Evolutionary conservation across 1,284 basidiomycete genomes (phyloP).

Genomic region (Trichosporon inkin): DNA sequence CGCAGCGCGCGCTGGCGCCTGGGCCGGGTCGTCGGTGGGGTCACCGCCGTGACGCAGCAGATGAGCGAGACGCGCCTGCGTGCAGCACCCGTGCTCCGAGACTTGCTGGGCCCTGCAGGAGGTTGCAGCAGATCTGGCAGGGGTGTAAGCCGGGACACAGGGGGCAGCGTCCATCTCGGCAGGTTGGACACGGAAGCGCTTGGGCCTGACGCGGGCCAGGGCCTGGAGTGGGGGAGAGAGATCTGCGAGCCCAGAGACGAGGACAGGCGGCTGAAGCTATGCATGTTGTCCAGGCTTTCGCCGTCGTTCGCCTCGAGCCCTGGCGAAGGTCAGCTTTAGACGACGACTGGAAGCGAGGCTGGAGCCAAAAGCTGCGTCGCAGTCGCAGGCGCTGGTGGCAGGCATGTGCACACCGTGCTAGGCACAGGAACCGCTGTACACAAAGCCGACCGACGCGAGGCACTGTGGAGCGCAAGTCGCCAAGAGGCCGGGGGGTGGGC

Average conservation of each 20-base stretch:
- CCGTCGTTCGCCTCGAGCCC: background rate
- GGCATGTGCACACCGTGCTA: too few relatives aligned
- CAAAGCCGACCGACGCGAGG: too few relatives aligned
- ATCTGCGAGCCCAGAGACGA: constrained; percentile 33
- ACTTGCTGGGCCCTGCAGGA: background rate
- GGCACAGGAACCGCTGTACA: too few relatives aligned
- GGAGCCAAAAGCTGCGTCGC: too few relatives aligned
- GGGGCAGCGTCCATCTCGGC: constrained; percentile 37
- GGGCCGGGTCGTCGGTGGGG: constrained; percentile 19
- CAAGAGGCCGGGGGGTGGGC: too few relatives aligned
- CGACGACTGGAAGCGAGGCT: background rate
- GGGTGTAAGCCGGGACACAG: constrained; percentile 25
- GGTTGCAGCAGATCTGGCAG: constrained; percentile 21
- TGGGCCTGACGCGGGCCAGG: constrained; percentile 19
- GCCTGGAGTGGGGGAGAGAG: constrained; percentile 22
- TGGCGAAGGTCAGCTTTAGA: background rate
- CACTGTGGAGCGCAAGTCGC: too few relatives aligned
- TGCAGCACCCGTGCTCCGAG: background rate
- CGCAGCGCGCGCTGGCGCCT: constrained; percentile 25
- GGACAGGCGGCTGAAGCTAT: constrained; percentile 17
- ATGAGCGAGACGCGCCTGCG: constrained; percentile 25
- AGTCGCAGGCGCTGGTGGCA: background rate
- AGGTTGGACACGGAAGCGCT: constrained; percentile 23
- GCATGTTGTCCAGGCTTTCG: constrained; percentile 7
- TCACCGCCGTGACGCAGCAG: constrained; percentile 35